phyloP scores from a whole-genome alignment of 345 rosid species.

The Odontarrhena argentea region DNA sequence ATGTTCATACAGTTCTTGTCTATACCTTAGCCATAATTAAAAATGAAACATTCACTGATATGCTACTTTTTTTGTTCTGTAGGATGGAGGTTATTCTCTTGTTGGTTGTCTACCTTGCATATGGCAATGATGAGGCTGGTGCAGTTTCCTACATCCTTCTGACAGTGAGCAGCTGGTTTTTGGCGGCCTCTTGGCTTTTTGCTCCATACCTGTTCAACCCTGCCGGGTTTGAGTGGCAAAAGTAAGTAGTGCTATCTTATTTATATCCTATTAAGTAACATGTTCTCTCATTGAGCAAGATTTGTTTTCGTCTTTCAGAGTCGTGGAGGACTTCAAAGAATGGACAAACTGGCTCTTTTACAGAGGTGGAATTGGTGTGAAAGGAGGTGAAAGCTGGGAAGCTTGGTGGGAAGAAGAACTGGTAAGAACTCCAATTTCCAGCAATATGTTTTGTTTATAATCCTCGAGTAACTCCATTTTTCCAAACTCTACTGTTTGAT shows the following conservation, averaged over 20 bases:
- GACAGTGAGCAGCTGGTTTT: slow-evolving; percentile 92
- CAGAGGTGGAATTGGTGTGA: slow-evolving; percentile 98
- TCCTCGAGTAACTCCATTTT: slow-evolving; percentile 2
- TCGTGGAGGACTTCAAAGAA: slow-evolving; percentile 94
- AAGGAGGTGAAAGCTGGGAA: slow-evolving; percentile 99
- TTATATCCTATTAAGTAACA: slow-evolving; percentile 16
- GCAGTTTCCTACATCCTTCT: slow-evolving; percentile 80
- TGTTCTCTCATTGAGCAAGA: slow-evolving; percentile 14
- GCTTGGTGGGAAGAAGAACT: slow-evolving; percentile 99
- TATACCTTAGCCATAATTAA: slow-evolving; percentile 22
- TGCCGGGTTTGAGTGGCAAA: slow-evolving; percentile 98
- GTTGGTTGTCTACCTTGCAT: slow-evolving; percentile 78
- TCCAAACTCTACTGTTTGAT: background rate
- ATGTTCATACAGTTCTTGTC: slow-evolving; percentile 6
- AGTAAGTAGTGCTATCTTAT: slow-evolving; percentile 51
- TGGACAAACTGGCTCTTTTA: slow-evolving; percentile 99
- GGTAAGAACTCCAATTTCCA: slow-evolving; percentile 52
- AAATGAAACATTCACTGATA: slow-evolving; percentile 26
- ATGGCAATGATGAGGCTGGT: slow-evolving; percentile 80
- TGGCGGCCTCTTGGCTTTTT: slow-evolving; percentile 94
- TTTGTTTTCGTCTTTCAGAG: slow-evolving; percentile 50
- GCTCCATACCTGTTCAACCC: slow-evolving; percentile 98
- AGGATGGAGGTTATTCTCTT: slow-evolving; percentile 86
- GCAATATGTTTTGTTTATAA: background rate
- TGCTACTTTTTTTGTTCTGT: slow-evolving; percentile 38